Percentiles rank a stretch among this genome's conserved stretches.
These are phyloP conservation scores for Neonectria hederae DNA, from an alignment of 2,329 filamentous ascomycete species.

Conservation along the genomic window DNA sequence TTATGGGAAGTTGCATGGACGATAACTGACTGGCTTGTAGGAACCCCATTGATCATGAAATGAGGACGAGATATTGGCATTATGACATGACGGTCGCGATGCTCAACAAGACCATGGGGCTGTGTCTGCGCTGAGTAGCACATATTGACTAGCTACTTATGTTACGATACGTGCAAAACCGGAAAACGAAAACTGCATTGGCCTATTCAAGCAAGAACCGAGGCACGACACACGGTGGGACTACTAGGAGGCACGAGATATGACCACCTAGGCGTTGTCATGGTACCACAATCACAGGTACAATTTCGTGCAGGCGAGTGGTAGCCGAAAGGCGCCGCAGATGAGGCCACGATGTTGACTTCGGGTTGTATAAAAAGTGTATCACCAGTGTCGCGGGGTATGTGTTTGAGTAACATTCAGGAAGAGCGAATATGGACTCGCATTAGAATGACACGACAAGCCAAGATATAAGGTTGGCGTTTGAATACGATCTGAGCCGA, in stretches of 20 bases:
- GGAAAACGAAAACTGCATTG: background rate
- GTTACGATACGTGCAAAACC: background rate
- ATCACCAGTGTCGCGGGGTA: slow-evolving; percentile 14
- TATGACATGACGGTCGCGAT: slow-evolving; percentile 76
- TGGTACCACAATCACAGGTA: background rate
- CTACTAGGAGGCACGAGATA: background rate
- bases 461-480: slow-evolving; percentile 6
- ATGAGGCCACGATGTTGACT: background rate
- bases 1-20: background rate
- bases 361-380: slow-evolving; percentile 22
- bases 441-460: background rate
- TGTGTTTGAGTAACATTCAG: too few relatives aligned
- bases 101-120: slow-evolving; percentile 77
- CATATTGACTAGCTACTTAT: too few relatives aligned
- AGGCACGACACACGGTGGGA: background rate
- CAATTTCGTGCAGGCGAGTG: background rate
- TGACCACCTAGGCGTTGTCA: background rate
- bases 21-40: slow-evolving; percentile 26
- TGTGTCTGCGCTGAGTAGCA: slow-evolving; percentile 62
- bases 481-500: slow-evolving; percentile 30
- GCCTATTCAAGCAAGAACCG: background rate
- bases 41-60: slow-evolving; percentile 30
- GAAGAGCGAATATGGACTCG: background rate
- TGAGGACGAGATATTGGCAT: slow-evolving; percentile 59
- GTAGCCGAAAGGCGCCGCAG: background rate